A percentile compares a stretch with the other conserved stretches of the same genome.
These are phyloP conservation scores for Leucogyrophana mollusca DNA, from an alignment of 768 basidiomycete species.

Conservation along the genomic window DNA sequence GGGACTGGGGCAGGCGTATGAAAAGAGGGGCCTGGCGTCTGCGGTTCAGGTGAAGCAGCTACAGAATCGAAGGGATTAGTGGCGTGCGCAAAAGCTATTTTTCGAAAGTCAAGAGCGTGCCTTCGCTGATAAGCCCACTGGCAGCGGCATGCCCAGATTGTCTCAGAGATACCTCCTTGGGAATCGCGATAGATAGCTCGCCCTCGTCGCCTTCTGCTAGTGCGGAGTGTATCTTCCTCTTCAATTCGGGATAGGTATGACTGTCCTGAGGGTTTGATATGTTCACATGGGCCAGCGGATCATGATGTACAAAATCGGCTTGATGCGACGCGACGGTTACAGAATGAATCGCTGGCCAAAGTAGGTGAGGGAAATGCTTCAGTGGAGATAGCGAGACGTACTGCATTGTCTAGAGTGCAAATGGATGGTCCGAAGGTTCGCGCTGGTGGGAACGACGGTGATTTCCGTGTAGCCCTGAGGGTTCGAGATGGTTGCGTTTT, in stretches of 20 bases:
- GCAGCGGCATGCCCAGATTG: constrained; percentile 49
- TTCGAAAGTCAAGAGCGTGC: constrained; percentile 33
- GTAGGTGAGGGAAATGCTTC: constrained; percentile 13
- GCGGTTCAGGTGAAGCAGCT: constrained; percentile 85
- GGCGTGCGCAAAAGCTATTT: neutral
- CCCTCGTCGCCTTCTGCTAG: constrained; percentile 92
- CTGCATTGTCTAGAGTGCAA: constrained; percentile 89
- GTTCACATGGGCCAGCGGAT: constrained; percentile 67
- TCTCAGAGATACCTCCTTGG: constrained; percentile 65
- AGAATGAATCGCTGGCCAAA: constrained; percentile 59
- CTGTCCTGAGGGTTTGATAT: constrained; percentile 74
- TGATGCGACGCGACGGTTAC: constrained; percentile 70
- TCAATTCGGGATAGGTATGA: constrained; percentile 89
- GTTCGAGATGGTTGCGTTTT: constrained; percentile 12
- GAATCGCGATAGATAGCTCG: constrained; percentile 88
- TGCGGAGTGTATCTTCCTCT: constrained; percentile 88
- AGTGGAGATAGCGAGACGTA: constrained; percentile 38
- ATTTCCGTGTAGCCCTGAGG: constrained; percentile 90
- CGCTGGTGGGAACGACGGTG: constrained; percentile 78
- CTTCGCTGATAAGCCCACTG: constrained; percentile 53
- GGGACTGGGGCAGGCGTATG: constrained; percentile 38
- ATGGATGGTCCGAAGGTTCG: constrained; percentile 78
- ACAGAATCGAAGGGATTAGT: constrained; percentile 4
- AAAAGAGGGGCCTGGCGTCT: constrained; percentile 50
- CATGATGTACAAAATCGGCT: constrained; percentile 77